Conservation (phyloP, 192 early-diverging fungal genomes). For the Coemansia sp. region DNA sequence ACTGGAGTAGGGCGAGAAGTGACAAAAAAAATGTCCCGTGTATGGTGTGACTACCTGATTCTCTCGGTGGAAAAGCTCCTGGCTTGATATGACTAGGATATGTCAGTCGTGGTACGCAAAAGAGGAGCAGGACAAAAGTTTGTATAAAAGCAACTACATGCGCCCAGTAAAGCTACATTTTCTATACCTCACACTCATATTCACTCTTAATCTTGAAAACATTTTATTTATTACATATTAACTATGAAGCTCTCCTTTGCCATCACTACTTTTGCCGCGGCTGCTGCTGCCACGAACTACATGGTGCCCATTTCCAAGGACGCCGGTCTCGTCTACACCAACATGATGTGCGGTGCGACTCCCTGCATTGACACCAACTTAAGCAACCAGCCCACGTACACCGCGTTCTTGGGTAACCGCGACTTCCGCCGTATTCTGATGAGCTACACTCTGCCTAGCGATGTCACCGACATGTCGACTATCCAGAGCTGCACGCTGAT, state of each 20-base stretch:
- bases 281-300: constrained; percentile 13
- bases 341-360: constrained; percentile 23
- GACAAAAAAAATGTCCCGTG: neutral
- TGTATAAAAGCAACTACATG: neutral
- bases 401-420: constrained; percentile 33
- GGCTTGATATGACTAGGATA: neutral
- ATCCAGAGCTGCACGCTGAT: constrained; percentile 30
- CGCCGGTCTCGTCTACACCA: constrained; percentile 35
- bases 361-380: constrained; percentile 32
- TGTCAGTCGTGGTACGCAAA: neutral
- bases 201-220: neutral
- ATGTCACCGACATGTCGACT: neutral
- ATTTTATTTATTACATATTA: neutral
- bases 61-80: neutral
- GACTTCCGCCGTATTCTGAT: constrained; percentile 40
- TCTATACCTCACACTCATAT: neutral
- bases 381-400: constrained; percentile 24
- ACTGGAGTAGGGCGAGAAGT: neutral
- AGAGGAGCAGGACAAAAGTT: neutral
- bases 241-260: constrained; percentile 24
- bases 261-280: constrained; percentile 12
- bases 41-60: neutral
- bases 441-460: constrained; percentile 31
- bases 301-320: constrained; percentile 29
- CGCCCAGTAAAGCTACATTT: neutral